Evolutionary conservation across 2,329 filamentous ascomycete genomes (phyloP).

Genomic region (Botryotinia calthae): DNA sequence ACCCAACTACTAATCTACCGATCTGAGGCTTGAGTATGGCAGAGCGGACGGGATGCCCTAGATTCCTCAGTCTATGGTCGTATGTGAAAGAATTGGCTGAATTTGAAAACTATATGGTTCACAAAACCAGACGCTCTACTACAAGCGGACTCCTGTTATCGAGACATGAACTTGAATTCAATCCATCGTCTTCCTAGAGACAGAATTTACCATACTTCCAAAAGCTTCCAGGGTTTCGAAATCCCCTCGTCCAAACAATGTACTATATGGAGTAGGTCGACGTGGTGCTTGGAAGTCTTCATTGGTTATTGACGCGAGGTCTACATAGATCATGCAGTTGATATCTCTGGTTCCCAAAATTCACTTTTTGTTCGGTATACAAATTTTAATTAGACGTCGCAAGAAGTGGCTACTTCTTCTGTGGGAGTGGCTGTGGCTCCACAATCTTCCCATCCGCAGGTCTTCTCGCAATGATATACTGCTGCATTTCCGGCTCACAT

Average conservation of each 20-base stretch:
- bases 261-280: neutral
- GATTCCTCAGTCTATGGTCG: neutral
- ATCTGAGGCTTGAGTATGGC: neutral
- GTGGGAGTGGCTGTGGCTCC: slow-evolving; percentile 20
- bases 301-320: neutral
- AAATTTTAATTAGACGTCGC: neutral
- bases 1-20: neutral
- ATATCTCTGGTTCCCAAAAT: neutral
- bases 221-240: neutral
- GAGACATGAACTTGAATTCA: neutral
- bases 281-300: neutral
- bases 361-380: neutral
- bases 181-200: neutral
- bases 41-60: neutral
- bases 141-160: rapidly evolving
- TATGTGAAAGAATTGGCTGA: rapidly evolving
- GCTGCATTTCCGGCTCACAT: slow-evolving; percentile 22
- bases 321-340: neutral
- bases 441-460: slow-evolving; percentile 4
- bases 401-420: neutral
- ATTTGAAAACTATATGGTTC: neutral
- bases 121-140: rapidly evolving
- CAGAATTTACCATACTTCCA: neutral
- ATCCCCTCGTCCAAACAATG: neutral
- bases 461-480: slow-evolving; percentile 24